phyloP scores from a whole-genome alignment of 2,329 filamentous ascomycete species.

The Polytolypa hystricis region DNA sequence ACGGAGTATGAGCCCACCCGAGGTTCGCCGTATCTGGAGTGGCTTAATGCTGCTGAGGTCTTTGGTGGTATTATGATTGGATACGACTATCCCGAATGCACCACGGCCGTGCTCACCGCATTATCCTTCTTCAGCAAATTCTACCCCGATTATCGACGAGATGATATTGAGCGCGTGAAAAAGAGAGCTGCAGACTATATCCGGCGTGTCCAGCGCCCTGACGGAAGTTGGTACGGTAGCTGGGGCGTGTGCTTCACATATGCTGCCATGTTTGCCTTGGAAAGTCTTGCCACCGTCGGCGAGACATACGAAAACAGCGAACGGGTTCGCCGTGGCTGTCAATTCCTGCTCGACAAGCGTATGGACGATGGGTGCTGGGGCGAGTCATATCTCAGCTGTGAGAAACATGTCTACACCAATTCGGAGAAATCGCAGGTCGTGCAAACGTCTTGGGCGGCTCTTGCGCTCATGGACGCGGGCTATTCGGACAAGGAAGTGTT shows the following conservation, averaged over 20 bases:
- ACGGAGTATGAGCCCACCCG: slow-evolving; percentile 81
- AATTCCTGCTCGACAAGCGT: slow-evolving; percentile 78
- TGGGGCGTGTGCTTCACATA: slow-evolving; percentile 99
- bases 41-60: slow-evolving; percentile 89
- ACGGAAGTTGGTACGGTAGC: slow-evolving; percentile 95
- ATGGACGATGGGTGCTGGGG: slow-evolving; percentile 90
- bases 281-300: slow-evolving; percentile 69
- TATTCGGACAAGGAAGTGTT: slow-evolving; percentile 67
- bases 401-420: slow-evolving; percentile 62
- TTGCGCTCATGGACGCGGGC: slow-evolving; percentile 69
- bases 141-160: slow-evolving; percentile 67
- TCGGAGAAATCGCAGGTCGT: slow-evolving; percentile 80
- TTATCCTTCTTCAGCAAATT: slow-evolving; percentile 69
- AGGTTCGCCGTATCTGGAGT: slow-evolving; percentile 66
- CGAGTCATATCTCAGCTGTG: slow-evolving; percentile 81
- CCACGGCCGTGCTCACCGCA: slow-evolving; percentile 83
- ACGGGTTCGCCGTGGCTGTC: slow-evolving; percentile 61
- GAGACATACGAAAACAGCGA: slow-evolving; percentile 69
- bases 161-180: slow-evolving; percentile 66
- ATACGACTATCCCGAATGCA: slow-evolving; percentile 97
- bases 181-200: slow-evolving; percentile 70
- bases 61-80: slow-evolving; percentile 98
- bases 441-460: slow-evolving; percentile 83
- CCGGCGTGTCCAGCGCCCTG: slow-evolving; percentile 60
- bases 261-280: slow-evolving; percentile 89